Base-by-base conservation (phyloP, 2,329 filamentous ascomycete genomes). In the Macrophomina phaseolina region DNA sequence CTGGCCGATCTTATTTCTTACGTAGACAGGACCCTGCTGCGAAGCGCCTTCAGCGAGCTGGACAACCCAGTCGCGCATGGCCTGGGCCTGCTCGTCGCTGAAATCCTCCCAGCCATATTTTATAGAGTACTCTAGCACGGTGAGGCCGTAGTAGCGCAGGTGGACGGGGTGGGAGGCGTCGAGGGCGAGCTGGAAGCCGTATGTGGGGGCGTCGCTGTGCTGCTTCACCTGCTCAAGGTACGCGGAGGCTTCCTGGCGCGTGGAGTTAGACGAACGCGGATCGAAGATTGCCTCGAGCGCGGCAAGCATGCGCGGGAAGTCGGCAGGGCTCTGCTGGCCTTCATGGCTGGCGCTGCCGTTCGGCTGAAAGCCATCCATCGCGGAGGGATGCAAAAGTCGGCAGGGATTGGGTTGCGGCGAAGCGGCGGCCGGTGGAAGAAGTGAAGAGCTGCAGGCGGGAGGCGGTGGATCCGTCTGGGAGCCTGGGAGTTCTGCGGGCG, bases 1-100 rank as follows among this genome's bases (percentile, higher is more conserved):
- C 79, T 97, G 91, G 34, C 92, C 93, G 40, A 95, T 90, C 81
- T 99, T 99, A 84, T 97, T 98, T 72, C 94, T 87, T 70, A 97
- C 83, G 76, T 94, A 99, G 38, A 86, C 79, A 2, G 93, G 92
- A 75, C 98, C 94, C 23, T 89, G 85, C 53, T 86, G 85, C 5
- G 87, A 84, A 51, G 96, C 83, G 68, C 86, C 85, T 73, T 91
- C 87, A 12, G 93, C 91, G 12, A 99, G 88, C 75, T 90, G 85
- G 66, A 97, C 80, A 51, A 97, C 88, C 86, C 94, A 95, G 67
- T 84, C 84, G 60, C 92, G 88, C 65, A 99, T 80, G 63, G 87
- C 86, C 34, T 82, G 81, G 18, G 88, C 87, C 77, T 97, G 90
- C 28, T 89, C 87, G 34, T 84, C 79, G 23, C 85, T 87, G 74